Base-by-base conservation (phyloP, 306 rosid genomes). In the Gleditsia sinensis region DNA sequence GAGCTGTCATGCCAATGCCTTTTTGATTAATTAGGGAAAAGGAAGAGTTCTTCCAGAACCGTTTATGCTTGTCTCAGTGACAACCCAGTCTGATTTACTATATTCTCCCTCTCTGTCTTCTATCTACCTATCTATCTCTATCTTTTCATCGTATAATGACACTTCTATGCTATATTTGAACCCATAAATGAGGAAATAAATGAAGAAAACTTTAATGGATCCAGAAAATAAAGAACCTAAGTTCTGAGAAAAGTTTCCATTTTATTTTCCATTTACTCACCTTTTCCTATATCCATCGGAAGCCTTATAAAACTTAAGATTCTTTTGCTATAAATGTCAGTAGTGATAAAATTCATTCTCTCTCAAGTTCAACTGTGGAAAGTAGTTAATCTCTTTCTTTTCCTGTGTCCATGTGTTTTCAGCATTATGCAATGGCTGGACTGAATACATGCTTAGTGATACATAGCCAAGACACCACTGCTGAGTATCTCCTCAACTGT, bases 371-470 rank as follows among this genome's bases (percentile, higher is more conserved):
- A 54, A 32, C 39, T 24, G 13, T 49, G 11, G 48, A 66, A 49
- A 55, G 21, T 51, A 65, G 46, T 67, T 69, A 24, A 75, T 34
- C 25, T 69, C 6, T 70, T 49, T 61, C 24, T 2, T 34, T 25
- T 10, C 30, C 67, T 55, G 21, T 70, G 20, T 36, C 30, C 68
- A 55, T 78, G 21, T 54, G 51, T 67, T 80, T 75, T 69, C 86
- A 94, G 98, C 97, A 94, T 75, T 94, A 85, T 87, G 98, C 98
- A 76, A 74, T 80, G 82, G 80, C 91, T 24, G 98, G 98, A 60
- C 70, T 94, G 23, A 87, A 85, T 43, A 91, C 97, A 57, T 94
- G 98, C 67, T 82, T 94, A 82, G 94, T 89, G 79, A 83, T 91
- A 81, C 96, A 94, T 60, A 69, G 83, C 61, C 98, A 94, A 86